Evolutionary conservation across 768 basidiomycete species (phyloP).

Genomic region (Boletus subcaerulescens): DNA sequence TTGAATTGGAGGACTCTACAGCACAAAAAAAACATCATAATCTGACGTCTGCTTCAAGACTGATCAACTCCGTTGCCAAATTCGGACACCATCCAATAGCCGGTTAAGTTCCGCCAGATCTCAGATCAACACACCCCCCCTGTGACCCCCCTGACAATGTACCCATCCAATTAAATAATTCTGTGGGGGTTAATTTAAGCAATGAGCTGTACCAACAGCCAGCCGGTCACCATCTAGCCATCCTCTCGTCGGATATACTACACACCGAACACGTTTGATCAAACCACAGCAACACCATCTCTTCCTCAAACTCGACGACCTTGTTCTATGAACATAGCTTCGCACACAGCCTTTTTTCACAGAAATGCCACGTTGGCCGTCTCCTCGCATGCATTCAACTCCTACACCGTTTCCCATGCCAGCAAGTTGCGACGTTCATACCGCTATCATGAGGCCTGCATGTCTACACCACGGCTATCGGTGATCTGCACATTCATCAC

Average conservation of each 20-base stretch:
- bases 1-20: not conserved
- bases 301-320: not conserved
- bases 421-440: not conserved
- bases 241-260: too few species aligned
- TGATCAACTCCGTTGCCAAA: slow-evolving; percentile 4
- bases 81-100: not conserved
- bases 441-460: not conserved
- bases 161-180: not conserved
- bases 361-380: too few species aligned
- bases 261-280: not conserved
- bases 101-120: slow-evolving; percentile 8
- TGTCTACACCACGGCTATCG: not conserved
- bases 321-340: not conserved
- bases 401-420: not conserved
- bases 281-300: not conserved
- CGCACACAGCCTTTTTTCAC: not conserved
- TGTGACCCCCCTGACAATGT: not conserved
- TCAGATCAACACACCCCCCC: slow-evolving; percentile 13
- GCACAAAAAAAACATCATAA: slow-evolving; percentile 6
- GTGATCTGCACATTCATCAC: too few species aligned
- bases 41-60: slow-evolving; percentile 15
- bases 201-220: not conserved
- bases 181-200: not conserved
- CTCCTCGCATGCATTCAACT: too few species aligned
- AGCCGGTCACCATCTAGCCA: too few species aligned